Evolutionary conservation across 352 stramenopile genomes (phyloP).

Genomic region (Globisporangium acanthophoron): DNA sequence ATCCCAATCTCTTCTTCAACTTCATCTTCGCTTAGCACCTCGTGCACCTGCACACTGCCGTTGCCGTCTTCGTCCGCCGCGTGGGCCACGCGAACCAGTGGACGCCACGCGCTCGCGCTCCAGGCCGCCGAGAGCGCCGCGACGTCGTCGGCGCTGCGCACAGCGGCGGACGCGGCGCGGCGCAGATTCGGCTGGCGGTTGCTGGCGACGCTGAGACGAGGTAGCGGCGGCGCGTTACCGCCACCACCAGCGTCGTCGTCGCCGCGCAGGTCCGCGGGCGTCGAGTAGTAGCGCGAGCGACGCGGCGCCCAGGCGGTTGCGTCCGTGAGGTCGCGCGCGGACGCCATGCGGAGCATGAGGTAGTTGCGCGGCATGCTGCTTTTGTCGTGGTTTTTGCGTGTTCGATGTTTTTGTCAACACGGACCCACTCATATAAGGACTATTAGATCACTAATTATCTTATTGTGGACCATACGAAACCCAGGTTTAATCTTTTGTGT

Average conservation of each 20-base stretch:
- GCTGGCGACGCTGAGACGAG: constrained; percentile 2
- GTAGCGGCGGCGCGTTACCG: too few relatives aligned
- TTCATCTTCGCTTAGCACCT: background rate
- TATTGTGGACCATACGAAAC: too few relatives aligned
- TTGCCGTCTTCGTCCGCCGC: background rate
- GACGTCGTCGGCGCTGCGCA: constrained; percentile 10
- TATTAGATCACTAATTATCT: too few relatives aligned
- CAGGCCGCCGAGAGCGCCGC: constrained; percentile 1
- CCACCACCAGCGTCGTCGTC: too few relatives aligned
- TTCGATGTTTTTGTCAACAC: too few relatives aligned
- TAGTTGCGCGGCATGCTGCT: constrained; percentile 34
- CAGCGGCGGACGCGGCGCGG: constrained; percentile 1
- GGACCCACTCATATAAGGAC: too few relatives aligned
- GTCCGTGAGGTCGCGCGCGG: constrained; percentile 24
- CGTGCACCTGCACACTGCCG: background rate
- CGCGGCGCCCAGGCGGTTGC: background rate
- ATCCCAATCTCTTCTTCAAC: background rate
- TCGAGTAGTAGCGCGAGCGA: constrained; percentile 16
- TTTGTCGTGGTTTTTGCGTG: background rate
- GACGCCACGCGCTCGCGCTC: background rate
- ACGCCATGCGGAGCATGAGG: constrained; percentile 42
- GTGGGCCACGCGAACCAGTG: background rate
- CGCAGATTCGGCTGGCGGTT: constrained; percentile 12
- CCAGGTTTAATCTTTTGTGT: too few relatives aligned
- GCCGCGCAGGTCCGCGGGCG: constrained; percentile 6